These are phyloP conservation scores for Ambrosiella cleistominuta DNA, from an alignment of 2,329 filamentous ascomycete species.

Conservation along the genomic window DNA sequence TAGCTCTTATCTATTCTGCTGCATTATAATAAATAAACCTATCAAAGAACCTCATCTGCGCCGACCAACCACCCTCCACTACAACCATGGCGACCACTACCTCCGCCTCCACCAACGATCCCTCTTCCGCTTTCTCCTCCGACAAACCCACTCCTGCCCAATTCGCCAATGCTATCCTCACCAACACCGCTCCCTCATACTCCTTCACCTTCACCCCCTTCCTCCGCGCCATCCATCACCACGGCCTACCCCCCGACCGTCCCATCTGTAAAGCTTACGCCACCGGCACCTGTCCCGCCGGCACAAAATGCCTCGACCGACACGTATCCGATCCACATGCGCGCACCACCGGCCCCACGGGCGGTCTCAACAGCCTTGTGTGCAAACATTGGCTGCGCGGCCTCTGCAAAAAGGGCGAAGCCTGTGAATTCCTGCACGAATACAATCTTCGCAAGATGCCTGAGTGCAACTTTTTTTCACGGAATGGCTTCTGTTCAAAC, in stretches of 20 bases:
- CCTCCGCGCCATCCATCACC: slow-evolving; percentile 65
- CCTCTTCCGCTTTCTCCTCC: too few relatives aligned
- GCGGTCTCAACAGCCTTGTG: slow-evolving; percentile 63
- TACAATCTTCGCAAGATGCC: slow-evolving; percentile 98
- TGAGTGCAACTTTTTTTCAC: slow-evolving; percentile 90
- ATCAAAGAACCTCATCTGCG: too few relatives aligned
- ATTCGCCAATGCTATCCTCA: slow-evolving; percentile 31
- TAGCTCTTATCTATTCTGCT: too few relatives aligned
- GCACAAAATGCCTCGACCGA: slow-evolving; percentile 68
- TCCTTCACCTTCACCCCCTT: slow-evolving; percentile 76
- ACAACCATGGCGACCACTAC: too few relatives aligned
- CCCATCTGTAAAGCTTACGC: slow-evolving; percentile 76
- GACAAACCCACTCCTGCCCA: slow-evolving; percentile 15
- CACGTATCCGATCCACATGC: slow-evolving; percentile 37
- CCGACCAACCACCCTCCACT: too few relatives aligned
- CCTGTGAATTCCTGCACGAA: slow-evolving; percentile 95
- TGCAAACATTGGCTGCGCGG: slow-evolving; percentile 98
- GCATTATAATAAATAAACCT: too few relatives aligned
- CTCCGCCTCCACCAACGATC: too few relatives aligned
- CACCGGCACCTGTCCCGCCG: slow-evolving; percentile 72
- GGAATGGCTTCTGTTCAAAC: slow-evolving; percentile 88
- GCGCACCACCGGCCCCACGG: slow-evolving; percentile 21
- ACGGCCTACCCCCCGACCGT: slow-evolving; percentile 61
- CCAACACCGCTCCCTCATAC: slow-evolving; percentile 38
- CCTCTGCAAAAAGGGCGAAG: slow-evolving; percentile 91